Percentiles rank a stretch among this genome's conserved stretches.
These are phyloP conservation scores for Tetrapyrgos nigripes DNA, from an alignment of 1,284 basidiomycete genomes.

Conservation along the genomic window DNA sequence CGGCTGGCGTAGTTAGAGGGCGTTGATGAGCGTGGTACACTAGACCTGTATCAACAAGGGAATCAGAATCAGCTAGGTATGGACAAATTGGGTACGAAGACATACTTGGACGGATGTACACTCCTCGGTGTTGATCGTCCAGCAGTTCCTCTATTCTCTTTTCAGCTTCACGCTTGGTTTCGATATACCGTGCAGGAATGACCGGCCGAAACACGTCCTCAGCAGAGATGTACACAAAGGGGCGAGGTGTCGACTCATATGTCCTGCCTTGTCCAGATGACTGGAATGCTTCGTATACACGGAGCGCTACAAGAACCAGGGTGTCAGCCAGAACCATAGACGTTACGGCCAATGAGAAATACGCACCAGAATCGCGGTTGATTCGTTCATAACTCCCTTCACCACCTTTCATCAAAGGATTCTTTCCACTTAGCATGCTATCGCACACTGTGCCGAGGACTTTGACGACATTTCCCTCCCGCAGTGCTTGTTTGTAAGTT, in stretches of 20 bases:
- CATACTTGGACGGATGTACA: constrained; percentile 88
- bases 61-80: constrained; percentile 12
- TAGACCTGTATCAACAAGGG: constrained; percentile 63
- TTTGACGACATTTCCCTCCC: constrained; percentile 60
- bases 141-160: constrained; percentile 62
- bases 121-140: constrained; percentile 56
- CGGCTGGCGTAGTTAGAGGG: constrained; percentile 87
- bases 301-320: constrained; percentile 56
- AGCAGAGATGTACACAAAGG: constrained; percentile 95
- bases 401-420: constrained; percentile 66
- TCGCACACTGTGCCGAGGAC: constrained; percentile 55
- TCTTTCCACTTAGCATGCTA: constrained; percentile 47
- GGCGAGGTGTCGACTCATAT: constrained; percentile 49
- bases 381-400: constrained; percentile 75
- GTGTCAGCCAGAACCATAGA: constrained; percentile 1
- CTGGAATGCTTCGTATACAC: constrained; percentile 77
- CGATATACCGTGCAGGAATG: constrained; percentile 85
- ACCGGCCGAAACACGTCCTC: constrained; percentile 92
- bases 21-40: constrained; percentile 96
- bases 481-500: constrained; percentile 81
- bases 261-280: constrained; percentile 41
- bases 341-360: not conserved
- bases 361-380: constrained; percentile 91
- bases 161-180: constrained; percentile 92
- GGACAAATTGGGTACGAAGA: constrained; percentile 21